Conservation (phyloP, 2,329 filamentous ascomycete species). For the Aureobasidium sp. region DNA sequence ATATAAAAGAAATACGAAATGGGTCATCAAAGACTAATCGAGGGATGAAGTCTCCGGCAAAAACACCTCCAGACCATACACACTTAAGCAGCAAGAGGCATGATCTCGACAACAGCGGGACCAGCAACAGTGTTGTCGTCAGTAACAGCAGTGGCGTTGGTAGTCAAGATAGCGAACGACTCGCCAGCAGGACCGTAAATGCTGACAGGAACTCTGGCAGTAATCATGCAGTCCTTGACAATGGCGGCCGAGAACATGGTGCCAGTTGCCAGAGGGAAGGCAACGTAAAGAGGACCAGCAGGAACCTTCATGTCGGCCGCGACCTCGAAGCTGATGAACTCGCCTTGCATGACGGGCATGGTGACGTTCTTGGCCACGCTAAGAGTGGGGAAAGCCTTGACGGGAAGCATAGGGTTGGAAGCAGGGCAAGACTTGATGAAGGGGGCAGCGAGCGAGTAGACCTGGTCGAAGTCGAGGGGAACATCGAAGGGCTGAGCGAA, state of each 20-base stretch:
- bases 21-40: neutral
- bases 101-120: constrained; percentile 19
- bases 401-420: constrained; percentile 49
- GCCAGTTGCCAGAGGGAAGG: constrained; percentile 22
- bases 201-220: constrained; percentile 17
- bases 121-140: constrained; percentile 27
- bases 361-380: constrained; percentile 15
- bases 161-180: constrained; percentile 25
- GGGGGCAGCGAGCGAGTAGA: constrained; percentile 57
- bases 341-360: constrained; percentile 14
- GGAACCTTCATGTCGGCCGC: constrained; percentile 20
- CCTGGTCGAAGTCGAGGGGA: constrained; percentile 51
- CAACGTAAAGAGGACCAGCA: constrained; percentile 23
- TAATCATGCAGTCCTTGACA: constrained; percentile 8
- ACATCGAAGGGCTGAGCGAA: constrained; percentile 56
- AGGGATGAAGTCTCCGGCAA: neutral
- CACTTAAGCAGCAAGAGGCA: neutral
- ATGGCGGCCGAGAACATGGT: constrained; percentile 19
- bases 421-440: constrained; percentile 55
- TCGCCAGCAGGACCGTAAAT: constrained; percentile 22
- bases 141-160: constrained; percentile 18
- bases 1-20: neutral
- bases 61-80: neutral
- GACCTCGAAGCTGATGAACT: constrained; percentile 21
- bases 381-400: constrained; percentile 40